Percentiles rank a stretch among this genome's conserved stretches.
These are phyloP conservation scores for Blastocystis sp. DNA, from an alignment of 352 stramenopile genomes.

Conservation along the genomic window DNA sequence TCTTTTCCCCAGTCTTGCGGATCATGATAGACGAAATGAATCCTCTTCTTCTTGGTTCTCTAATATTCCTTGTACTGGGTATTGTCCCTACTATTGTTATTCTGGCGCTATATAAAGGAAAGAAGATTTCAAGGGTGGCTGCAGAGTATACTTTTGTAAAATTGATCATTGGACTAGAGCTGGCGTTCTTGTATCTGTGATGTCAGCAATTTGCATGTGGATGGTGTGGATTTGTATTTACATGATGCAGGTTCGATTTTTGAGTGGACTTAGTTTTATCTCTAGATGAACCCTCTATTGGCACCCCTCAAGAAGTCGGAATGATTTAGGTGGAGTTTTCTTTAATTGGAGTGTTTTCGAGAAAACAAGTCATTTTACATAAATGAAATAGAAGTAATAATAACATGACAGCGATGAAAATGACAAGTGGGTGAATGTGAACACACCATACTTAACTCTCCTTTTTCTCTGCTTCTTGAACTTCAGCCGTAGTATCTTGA, in stretches of 20 bases:
- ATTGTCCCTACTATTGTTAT: background rate
- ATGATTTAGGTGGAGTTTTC: constrained; percentile 16
- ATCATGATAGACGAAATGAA: constrained; percentile 27
- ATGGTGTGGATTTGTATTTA: constrained; percentile 61
- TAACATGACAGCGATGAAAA: background rate
- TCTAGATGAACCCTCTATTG: constrained; percentile 36
- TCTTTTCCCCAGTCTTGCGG: background rate
- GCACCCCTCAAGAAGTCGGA: constrained; percentile 30
- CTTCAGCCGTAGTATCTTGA: background rate
- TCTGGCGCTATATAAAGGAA: constrained; percentile 29
- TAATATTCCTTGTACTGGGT: constrained; percentile 38
- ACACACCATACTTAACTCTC: background rate
- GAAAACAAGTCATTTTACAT: background rate
- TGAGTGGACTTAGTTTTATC: background rate
- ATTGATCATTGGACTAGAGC: background rate
- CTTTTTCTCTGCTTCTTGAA: background rate
- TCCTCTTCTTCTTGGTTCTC: constrained; percentile 47
- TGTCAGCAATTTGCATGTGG: constrained; percentile 55
- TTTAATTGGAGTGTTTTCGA: background rate
- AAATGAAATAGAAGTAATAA: background rate
- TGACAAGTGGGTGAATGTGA: background rate
- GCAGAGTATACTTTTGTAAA: background rate
- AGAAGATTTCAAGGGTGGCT: constrained; percentile 35
- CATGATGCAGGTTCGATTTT: constrained; percentile 50
- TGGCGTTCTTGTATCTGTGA: constrained; percentile 19